Evolutionary conservation across 352 stramenopile species (phyloP), one percentile per base, ranked within the genome.

Genomic region (Phytophthora syringae): DNA sequence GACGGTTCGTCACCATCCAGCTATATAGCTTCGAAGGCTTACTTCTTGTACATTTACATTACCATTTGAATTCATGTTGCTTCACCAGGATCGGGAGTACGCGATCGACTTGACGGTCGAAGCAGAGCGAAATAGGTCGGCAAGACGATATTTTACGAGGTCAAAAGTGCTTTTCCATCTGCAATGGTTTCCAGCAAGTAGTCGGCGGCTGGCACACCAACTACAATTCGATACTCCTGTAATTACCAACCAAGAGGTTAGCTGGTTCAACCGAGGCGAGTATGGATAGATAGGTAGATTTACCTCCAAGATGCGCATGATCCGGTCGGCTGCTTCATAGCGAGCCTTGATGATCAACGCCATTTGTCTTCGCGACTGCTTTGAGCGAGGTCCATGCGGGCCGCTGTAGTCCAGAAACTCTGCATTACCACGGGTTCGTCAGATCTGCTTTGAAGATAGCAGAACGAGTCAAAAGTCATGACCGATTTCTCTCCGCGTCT

Each of bases 261-360:
- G 24, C 2, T 28, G 6, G 11, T 21, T 18, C 24, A 39, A 5
- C 36, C 13, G 6, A 42, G 36, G 16, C 15, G 22, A 34, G 2
- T 50, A 20, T 37, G 21, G n/a, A n/a, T 32, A 32, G 9, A 32
- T 32, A 32, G 27, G 9, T 32, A 32, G 27, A 32, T 24, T n/a
- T 45, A 92, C 82, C 77, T 92, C 79, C 18, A 92, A 74, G 34
- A 92, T 90, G 5, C 81, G 76, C 83, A 92, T 92, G 61, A 90
- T 80, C n/a, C 81, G 74, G 53, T 92, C 81, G 20, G 81, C 78
- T 32, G 83, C 68, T 52, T 90, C 83, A 45, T 84, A 89, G 3
- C 83, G 77, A n/a, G 84, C 74, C 44, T 84, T 84, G 16, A 79
- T 56, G 12, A 92, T 78, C 7, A 58, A 30, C 15, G 72, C 71